Evolutionary conservation across 441 rosid species (phyloP).

Genomic region (Bruguiera hainesii): DNA sequence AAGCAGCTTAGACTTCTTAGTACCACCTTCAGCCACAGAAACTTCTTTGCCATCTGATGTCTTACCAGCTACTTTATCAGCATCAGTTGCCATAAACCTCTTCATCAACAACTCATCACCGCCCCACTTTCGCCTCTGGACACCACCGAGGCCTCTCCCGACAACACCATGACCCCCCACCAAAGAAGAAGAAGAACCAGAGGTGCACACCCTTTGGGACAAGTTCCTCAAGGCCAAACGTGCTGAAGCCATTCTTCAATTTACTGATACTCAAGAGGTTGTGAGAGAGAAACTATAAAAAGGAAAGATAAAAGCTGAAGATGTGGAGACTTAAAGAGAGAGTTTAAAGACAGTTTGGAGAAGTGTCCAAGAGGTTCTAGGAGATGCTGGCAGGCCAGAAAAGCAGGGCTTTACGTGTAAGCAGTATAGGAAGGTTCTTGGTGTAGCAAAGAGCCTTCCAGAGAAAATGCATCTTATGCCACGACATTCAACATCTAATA

Average conservation of each 20-base stretch:
- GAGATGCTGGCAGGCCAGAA: not conserved
- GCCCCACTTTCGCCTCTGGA: conserved; percentile 28
- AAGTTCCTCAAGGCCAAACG: conserved; percentile 59
- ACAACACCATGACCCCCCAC: conserved; percentile 15
- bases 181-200: conserved; percentile 24
- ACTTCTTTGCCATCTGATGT: conserved; percentile 40
- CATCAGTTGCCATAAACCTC: conserved; percentile 41
- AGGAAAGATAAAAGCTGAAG: not conserved
- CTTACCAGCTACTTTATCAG: conserved; percentile 26
- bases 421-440: conserved; percentile 20
- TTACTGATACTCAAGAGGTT: not conserved
- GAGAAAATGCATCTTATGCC: conserved; percentile 24
- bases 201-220: conserved; percentile 34
- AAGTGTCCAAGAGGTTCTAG: conserved; percentile 32
- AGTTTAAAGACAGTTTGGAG: conserved; percentile 17
- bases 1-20: conserved; percentile 39
- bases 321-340: not conserved
- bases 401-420: not conserved
- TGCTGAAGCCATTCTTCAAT: conserved; percentile 51
- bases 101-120: conserved; percentile 27
- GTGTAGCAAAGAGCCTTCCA: conserved; percentile 5
- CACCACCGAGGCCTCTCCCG: conserved; percentile 21
- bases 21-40: conserved; percentile 38
- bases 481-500: not conserved
- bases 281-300: too few species aligned